Evolutionary conservation across 768 basidiomycete species (phyloP).

Genomic region (Roridomyces roridus): DNA sequence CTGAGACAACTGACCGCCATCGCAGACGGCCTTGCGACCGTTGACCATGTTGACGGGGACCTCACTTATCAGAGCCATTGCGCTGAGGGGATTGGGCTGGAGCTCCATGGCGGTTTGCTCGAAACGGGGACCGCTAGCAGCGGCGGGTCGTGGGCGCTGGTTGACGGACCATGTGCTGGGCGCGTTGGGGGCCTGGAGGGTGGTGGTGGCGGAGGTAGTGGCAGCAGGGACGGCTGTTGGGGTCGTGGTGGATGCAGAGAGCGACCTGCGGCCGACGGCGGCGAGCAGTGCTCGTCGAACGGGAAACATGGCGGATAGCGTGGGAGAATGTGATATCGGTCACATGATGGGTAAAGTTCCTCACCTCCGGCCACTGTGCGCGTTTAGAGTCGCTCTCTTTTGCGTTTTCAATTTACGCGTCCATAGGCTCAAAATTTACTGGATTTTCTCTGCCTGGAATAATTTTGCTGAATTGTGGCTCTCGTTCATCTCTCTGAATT

Average conservation of each 20-base stretch:
- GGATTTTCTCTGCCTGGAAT: no score
- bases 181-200: constrained; percentile 84
- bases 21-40: constrained; percentile 88
- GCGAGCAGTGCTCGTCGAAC: constrained; percentile 6
- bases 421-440: no score
- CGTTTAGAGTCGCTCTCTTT: no score
- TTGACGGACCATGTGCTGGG: constrained; percentile 84
- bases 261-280: constrained; percentile 8
- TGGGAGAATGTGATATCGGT: not conserved
- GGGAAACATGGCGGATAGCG: not conserved
- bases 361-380: no score
- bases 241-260: not conserved
- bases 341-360: no score
- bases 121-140: constrained; percentile 76
- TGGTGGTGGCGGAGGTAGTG: constrained; percentile 35
- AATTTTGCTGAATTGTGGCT: no score
- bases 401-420: no score
- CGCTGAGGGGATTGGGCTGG: constrained; percentile 89
- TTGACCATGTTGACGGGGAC: constrained; percentile 87
- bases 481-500: no score
- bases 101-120: constrained; percentile 89
- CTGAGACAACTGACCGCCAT: constrained; percentile 72
- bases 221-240: constrained; percentile 15
- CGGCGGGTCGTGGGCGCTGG: constrained; percentile 73
- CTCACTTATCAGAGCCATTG: constrained; percentile 86